Evolutionary conservation across 805 yeast genomes (phyloP), one percentile per base, ranked within the genome.

Genomic region (Metschnikowia continentalis): DNA sequence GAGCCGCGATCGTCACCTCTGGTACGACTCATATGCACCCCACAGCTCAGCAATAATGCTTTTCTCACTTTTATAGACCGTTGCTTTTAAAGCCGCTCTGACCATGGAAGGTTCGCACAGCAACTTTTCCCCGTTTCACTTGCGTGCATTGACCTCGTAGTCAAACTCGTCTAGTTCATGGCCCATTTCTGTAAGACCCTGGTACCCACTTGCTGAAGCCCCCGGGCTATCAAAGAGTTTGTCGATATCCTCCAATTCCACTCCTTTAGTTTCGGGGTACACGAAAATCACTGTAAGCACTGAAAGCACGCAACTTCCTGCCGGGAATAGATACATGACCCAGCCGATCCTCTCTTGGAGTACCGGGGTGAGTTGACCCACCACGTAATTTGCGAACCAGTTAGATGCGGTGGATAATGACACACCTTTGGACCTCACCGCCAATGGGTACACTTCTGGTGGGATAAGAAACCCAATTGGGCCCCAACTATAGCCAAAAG

Each of bases 401-500:
- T 74, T 74, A 42, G 76, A 65, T 4, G 78, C 76, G 3, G 76
- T 74, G 3, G 77, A 71, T 7, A 74, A 55, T 8, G 77, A 72
- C 10, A 73, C 77, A 15, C 78, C 78, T 54, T 72, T 73, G 32
- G 75, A 61, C 49, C 78, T 58, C 35, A 73, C 69, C 10, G 76
- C 70, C 49, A 74, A 61, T 11, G 78, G 77, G 50, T 65, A 70
- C 38, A 71, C 75, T 54, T 74, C 78, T 1, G 77, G 77, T 1
- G 77, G 77, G 37, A 72, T 66, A 39, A 74, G 65, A 41, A 71
- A 74, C 17, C 77, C 77, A 26, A 74, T 66, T 5, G 78, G 78
- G 5, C 78, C 78, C 77, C 77, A 74, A 52, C 75, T 69, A 58
- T 65, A 74, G 4, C 78, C 78, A 58, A 74, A 74, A 4, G 71